Evolutionary conservation across 345 rosid species (phyloP), one percentile per base, ranked within the genome.

Genomic region (Nasturtium officinale): DNA sequence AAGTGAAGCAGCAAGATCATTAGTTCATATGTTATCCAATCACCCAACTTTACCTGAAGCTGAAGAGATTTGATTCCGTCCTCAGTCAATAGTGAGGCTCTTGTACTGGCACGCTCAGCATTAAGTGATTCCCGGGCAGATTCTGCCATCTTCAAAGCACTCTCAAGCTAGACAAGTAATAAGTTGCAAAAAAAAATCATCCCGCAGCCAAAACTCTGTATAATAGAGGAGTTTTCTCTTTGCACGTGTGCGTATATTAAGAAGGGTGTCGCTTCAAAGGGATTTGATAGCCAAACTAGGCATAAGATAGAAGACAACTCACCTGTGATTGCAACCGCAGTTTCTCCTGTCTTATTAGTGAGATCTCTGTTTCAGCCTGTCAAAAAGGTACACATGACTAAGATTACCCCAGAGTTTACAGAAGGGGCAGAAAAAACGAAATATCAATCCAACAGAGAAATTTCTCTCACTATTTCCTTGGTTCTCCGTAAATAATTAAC

Each of bases 311-410:
- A 30, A 67, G 10, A 13, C 13, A 69, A 83, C 87, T 37, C 81
- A 91, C 99, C 75, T 91, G 96, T 32, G 93, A 85, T 76, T 91
- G 96, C 85, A 95, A 67, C 32, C 98, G 89, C 69, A 85, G 77
- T 79, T 89, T 95, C 80, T 95, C 99, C 77, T 92, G 97, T 71
- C 83, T 95, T 76, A 95, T 61, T 83, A 95, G 83, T 38, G 97
- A 89, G 70, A 87, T 89, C 83, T 95, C 98, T 21, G 96, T 95
- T 80, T 95, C 96, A 18, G 96, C 90, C 99, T 95, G 90, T 59
- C 40, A 71, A 75, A 71, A 46, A 20, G 30, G 38, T 63, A 37
- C 76, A 35, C 29, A 55, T 38, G 61, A 61, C 23, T 76, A 55
- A 56, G 33, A 61, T 43, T 52, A 76, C 37, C 53, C 60, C 21